Evolutionary conservation across 257 asterid species (phyloP).

Genomic region (Plantago elongata): DNA sequence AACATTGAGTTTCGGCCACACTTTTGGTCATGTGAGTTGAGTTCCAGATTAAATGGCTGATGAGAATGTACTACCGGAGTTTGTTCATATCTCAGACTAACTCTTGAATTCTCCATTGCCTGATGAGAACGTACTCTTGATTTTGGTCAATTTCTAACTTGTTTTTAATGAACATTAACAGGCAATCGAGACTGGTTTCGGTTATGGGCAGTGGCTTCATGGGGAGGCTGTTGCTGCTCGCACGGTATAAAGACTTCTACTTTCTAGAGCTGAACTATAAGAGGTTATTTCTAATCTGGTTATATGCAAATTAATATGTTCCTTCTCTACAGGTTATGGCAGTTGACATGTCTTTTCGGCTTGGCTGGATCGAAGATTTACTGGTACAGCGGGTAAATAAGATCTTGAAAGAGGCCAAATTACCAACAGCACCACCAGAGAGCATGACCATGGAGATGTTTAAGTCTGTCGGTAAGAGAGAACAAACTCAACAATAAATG

Average conservation of each 20-base stretch:
- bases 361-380: constrained; percentile 95
- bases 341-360: constrained; percentile 86
- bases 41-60: constrained; percentile 22
- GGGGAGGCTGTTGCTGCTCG: constrained; percentile 99
- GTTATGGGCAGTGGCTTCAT: constrained; percentile 95
- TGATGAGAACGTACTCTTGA: too few relatives aligned
- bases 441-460: constrained; percentile 80
- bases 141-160: constrained; percentile 1
- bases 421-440: constrained; percentile 86
- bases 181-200: constrained; percentile 93
- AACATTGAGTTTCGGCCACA: constrained; percentile 95
- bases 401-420: constrained; percentile 64
- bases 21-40: constrained; percentile 94
- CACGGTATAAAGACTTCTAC: constrained; percentile 44
- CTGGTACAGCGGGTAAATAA: constrained; percentile 58
- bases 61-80: neutral
- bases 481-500: constrained; percentile 1
- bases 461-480: constrained; percentile 74
- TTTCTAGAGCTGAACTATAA: neutral
- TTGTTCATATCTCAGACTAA: neutral
- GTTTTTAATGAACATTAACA: constrained; percentile 30
- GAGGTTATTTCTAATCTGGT: too few relatives aligned
- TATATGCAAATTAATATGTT: neutral
- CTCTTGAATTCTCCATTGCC: too few relatives aligned
- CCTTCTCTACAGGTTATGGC: constrained; percentile 74